These are phyloP conservation scores for Groenewaldozyma auringiensis DNA, from an alignment of 1,139 yeast species.

Conservation along the genomic window DNA sequence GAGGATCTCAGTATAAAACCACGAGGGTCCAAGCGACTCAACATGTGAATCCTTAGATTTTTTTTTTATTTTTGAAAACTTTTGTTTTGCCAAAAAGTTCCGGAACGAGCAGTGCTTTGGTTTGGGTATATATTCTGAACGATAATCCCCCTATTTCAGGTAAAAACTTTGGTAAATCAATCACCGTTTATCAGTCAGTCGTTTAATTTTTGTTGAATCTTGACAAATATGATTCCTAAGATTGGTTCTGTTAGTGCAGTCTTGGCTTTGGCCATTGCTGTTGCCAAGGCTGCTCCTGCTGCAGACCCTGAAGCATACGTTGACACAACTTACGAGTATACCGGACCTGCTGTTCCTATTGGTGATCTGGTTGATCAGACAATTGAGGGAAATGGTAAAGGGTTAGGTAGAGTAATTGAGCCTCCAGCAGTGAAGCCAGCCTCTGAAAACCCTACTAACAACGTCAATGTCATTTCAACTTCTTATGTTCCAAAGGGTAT, in stretches of 20 bases:
- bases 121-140: no score
- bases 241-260: background rate
- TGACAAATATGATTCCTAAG: background rate
- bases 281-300: conserved; percentile 1
- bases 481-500: conserved; percentile 12
- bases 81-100: no score
- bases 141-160: no score
- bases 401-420: conserved; percentile 12
- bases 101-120: no score
- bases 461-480: conserved; percentile 13
- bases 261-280: background rate
- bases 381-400: conserved; percentile 13
- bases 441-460: conserved; percentile 11
- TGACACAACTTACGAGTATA: conserved; percentile 12
- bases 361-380: conserved; percentile 13
- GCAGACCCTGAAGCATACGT: conserved; percentile 10
- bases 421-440: conserved; percentile 13
- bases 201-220: no score
- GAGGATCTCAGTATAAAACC: no score
- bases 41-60: no score
- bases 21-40: no score
- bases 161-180: no score
- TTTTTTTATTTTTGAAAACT: no score
- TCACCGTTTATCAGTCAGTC: no score
- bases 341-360: conserved; percentile 12